phyloP scores from a whole-genome alignment of 352 stramenopile genomes.

The Phytophthora foliorum region DNA sequence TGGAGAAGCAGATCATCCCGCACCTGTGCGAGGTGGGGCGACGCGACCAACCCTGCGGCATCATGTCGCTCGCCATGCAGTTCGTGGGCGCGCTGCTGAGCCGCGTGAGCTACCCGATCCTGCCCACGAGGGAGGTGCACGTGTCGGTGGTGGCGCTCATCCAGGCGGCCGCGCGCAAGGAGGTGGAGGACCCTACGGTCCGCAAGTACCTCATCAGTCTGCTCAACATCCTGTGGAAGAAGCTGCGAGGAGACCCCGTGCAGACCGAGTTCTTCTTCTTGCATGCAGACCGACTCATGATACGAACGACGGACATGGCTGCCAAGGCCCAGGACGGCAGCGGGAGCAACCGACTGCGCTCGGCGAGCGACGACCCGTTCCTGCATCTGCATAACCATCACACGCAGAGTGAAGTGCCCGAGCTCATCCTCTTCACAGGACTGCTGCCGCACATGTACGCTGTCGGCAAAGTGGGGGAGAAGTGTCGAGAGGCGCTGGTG shows the following conservation, averaged over 20 bases:
- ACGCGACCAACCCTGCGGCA: constrained; percentile 75
- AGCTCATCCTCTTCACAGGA: constrained; percentile 87
- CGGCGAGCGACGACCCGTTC: constrained; percentile 40
- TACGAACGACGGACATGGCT: constrained; percentile 52
- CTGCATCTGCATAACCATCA: constrained; percentile 48
- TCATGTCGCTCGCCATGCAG: constrained; percentile 89
- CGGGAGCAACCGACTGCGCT: constrained; percentile 13
- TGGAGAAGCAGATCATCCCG: constrained; percentile 87
- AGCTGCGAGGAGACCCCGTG: constrained; percentile 82
- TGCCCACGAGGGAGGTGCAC: constrained; percentile 85
- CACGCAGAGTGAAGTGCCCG: constrained; percentile 65
- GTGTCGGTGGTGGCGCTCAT: constrained; percentile 86
- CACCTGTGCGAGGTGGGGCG: constrained; percentile 80
- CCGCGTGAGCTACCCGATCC: constrained; percentile 85
- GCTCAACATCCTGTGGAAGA: constrained; percentile 89
- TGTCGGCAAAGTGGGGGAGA: constrained; percentile 80
- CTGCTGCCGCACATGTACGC: constrained; percentile 90
- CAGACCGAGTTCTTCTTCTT: constrained; percentile 92
- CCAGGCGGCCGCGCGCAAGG: constrained; percentile 77
- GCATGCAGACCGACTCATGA: constrained; percentile 68
- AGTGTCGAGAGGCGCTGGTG: constrained; percentile 85
- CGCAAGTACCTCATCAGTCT: constrained; percentile 87
- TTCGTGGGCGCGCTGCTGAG: constrained; percentile 85
- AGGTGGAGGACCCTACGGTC: constrained; percentile 86
- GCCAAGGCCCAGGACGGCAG: neutral